Base-by-base conservation (phyloP, 495 filamentous ascomycete species). In the Penicillium herquei region DNA sequence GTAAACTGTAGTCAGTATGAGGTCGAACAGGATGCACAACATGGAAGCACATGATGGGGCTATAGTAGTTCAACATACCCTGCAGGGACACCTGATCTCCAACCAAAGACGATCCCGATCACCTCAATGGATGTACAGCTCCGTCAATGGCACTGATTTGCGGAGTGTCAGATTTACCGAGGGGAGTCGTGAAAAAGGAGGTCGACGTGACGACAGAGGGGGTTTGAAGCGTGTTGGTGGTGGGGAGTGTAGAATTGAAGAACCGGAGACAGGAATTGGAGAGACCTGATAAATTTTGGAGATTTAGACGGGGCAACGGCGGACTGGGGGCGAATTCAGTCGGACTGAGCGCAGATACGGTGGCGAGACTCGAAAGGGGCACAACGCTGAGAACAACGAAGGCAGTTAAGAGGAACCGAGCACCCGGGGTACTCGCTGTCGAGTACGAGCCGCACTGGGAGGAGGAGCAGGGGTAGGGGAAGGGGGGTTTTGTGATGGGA, bases 391-490 rank as follows among this genome's bases (percentile, higher is more conserved):
- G 51, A 52, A 12, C 56, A 54, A 47, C 12, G 14, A 44, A 52
- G 39, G 18, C 13, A 34, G 34, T 39, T 18, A 37, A 48, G 33
- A 39, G 12, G 34, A 48, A 49, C 14, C 16, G 48, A 63, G 59
- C 50, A 56, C 58, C 64, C 54, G 53, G 42, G 55, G 56, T 55
- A 58, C 59, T 61, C 67, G 65, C 66, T 40, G 50, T 41, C 54
- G 58, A 64, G 61, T 61, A 58, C 59, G 48, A 55, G 39, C 51
- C 56, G 55, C 60, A 63, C 52, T 54, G 55, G 46, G 51, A 54
- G 32, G 43, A 33, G 37, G 35, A 43, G 49, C 12, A 34, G 45
- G 46, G 71, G 49, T 58, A 64, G 21, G 56, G 49, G 32, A 33
- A 34, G 39, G 45, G 40, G 42, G 48, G 54, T 54, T 35, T 47